Evolutionary conservation across 2,329 filamentous ascomycete species (phyloP).

Genomic region (Aaosphaeria pasadenensis): DNA sequence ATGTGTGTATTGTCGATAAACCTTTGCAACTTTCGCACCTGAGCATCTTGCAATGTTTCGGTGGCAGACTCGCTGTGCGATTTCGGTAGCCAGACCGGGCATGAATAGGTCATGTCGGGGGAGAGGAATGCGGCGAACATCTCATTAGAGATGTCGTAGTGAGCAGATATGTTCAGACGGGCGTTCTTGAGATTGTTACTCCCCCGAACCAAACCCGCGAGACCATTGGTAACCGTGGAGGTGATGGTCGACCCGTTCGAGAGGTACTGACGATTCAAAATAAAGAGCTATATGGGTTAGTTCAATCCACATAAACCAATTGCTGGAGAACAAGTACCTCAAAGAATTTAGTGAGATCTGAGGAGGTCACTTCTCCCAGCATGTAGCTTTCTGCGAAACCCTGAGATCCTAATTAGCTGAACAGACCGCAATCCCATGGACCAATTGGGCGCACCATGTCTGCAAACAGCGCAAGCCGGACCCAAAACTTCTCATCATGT

Average conservation of each 20-base stretch:
- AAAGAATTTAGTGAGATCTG: constrained; percentile 67
- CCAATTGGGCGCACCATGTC: constrained; percentile 56
- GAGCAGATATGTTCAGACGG: constrained; percentile 63
- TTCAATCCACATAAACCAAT: constrained; percentile 7
- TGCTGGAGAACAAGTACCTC: constrained; percentile 41
- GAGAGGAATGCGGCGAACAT: constrained; percentile 74
- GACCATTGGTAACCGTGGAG: constrained; percentile 56
- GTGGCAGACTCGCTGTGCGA: constrained; percentile 40
- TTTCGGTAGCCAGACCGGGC: constrained; percentile 60
- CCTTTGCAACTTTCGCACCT: constrained; percentile 63
- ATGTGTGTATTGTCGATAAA: constrained; percentile 66
- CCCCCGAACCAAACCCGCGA: constrained; percentile 53
- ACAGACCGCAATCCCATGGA: neutral
- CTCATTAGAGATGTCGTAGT: constrained; percentile 74
- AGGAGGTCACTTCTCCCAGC: constrained; percentile 67
- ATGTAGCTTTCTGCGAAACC: constrained; percentile 73
- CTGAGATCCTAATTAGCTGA: constrained; percentile 17
- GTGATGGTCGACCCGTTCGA: constrained; percentile 63
- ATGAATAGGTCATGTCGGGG: constrained; percentile 75
- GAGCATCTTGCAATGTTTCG: constrained; percentile 63
- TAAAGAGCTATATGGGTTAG: constrained; percentile 57
- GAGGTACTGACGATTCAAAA: constrained; percentile 62
- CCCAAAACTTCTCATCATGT: constrained; percentile 67
- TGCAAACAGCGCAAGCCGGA: constrained; percentile 64
- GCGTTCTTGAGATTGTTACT: constrained; percentile 52